Evolutionary conservation across 371 early-diverging fungal species (phyloP).

Genomic region (Mortierella sp.): DNA sequence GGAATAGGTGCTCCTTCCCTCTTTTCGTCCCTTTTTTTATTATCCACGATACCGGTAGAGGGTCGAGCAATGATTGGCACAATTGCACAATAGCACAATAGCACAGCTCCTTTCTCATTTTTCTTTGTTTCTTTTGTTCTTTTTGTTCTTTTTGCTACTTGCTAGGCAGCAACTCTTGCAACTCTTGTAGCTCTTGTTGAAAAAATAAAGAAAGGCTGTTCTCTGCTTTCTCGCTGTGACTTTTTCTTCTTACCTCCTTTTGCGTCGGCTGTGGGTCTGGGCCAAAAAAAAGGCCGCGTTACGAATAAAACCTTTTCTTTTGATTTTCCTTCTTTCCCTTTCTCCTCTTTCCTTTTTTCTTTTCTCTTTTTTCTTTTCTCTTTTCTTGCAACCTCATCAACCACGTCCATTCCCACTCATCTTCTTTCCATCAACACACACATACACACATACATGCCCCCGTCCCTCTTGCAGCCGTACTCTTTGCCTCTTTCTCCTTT

Average conservation of each 20-base stretch:
- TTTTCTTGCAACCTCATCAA: neutral
- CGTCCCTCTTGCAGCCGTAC: neutral
- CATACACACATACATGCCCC: neutral
- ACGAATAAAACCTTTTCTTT: neutral
- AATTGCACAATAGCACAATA: no score
- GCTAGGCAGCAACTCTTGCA: neutral
- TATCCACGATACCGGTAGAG: no score
- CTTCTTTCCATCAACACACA: no score
- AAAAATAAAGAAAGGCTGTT: no score
- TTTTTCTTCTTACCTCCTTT: no score
- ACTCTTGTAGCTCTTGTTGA: no score
- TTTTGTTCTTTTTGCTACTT: neutral
- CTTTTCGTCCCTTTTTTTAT: no score
- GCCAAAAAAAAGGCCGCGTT: neutral
- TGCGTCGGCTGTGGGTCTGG: no score
- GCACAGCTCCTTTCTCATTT: neutral
- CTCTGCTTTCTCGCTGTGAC: no score
- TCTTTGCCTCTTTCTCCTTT: neutral
- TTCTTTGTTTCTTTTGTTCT: neutral
- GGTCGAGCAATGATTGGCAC: no score
- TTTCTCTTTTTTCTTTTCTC: neutral
- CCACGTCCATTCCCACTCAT: neutral
- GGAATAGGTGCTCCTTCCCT: no score
- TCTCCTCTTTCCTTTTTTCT: neutral
- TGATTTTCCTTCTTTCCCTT: neutral